phyloP scores from a whole-genome alignment of 2,329 filamentous ascomycete genomes.

The Alternaria gansuensis region DNA sequence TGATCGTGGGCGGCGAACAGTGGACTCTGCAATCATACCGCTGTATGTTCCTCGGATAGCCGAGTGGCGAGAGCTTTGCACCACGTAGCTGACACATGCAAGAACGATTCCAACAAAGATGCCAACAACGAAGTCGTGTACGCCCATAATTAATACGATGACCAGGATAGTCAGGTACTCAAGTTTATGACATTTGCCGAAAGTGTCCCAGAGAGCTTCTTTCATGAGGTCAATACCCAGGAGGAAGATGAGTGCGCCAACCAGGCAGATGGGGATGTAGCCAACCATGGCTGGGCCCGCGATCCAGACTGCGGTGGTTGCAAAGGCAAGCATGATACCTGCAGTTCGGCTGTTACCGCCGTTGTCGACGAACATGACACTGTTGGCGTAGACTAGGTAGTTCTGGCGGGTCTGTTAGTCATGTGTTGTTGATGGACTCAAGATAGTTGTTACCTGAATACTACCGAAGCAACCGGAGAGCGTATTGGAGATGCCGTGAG shows the following conservation, averaged over 20 bases:
- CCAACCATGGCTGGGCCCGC: constrained; percentile 89
- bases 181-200: constrained; percentile 83
- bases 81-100: constrained; percentile 88
- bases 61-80: constrained; percentile 89
- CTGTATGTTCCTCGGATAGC: constrained; percentile 91
- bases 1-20: constrained; percentile 87
- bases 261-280: constrained; percentile 95
- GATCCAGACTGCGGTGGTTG: constrained; percentile 83
- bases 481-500: constrained; percentile 93
- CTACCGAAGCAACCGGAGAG: constrained; percentile 86
- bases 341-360: constrained; percentile 88
- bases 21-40: constrained; percentile 87
- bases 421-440: fast-evolving
- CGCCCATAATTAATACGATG: constrained; percentile 95
- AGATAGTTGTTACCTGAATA: constrained; percentile 66
- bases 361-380: constrained; percentile 93
- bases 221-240: constrained; percentile 90
- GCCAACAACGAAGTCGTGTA: constrained; percentile 94
- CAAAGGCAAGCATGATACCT: constrained; percentile 80
- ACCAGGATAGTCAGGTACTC: constrained; percentile 90
- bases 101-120: constrained; percentile 91
- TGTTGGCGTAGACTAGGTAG: constrained; percentile 97
- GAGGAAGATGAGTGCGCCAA: constrained; percentile 92
- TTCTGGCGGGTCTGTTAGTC: constrained; percentile 65
- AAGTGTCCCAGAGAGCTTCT: constrained; percentile 88